Evolutionary conservation across 1,284 basidiomycete species (phyloP).

Genomic region (Sanghuangporus sanghuang): DNA sequence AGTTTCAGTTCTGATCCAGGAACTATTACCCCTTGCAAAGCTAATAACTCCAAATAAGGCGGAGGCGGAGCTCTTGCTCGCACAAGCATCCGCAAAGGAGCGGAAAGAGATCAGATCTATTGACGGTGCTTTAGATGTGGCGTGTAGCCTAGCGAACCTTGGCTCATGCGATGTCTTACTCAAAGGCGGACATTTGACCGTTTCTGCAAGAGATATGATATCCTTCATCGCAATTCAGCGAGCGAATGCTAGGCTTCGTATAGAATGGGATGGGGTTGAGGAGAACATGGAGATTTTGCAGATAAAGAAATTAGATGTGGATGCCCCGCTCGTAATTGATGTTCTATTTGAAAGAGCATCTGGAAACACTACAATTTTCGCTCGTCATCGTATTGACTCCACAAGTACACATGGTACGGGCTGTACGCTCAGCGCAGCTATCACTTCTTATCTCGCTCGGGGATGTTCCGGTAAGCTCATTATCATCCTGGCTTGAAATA

Average conservation of each 20-base stretch:
- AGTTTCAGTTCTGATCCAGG: conserved; percentile 49
- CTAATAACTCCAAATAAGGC: conserved; percentile 86
- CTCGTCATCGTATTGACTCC: conserved; percentile 63
- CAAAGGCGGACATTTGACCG: conserved; percentile 82
- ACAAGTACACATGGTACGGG: conserved; percentile 90
- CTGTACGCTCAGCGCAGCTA: conserved; percentile 84
- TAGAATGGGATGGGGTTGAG: conserved; percentile 33
- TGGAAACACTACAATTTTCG: conserved; percentile 46
- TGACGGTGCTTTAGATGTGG: conserved; percentile 61
- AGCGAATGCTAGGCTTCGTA: conserved; percentile 23
- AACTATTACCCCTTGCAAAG: conserved; percentile 69
- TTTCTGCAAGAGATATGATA: conserved; percentile 41
- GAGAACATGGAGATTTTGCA: conserved; percentile 62
- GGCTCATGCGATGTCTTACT: conserved; percentile 66
- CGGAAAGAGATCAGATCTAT: conserved; percentile 39
- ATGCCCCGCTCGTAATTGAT: conserved; percentile 62
- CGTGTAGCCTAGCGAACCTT: conserved; percentile 43
- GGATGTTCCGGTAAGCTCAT: conserved; percentile 42
- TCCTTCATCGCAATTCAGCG: conserved; percentile 26
- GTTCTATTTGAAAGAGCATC: conserved; percentile 47
- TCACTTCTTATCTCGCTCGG: conserved; percentile 64
- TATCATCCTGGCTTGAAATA: conserved; percentile 4
- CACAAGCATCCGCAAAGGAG: conserved; percentile 13
- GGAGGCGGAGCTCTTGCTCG: conserved; percentile 72
- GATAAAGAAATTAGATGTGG: conserved; percentile 21